Evolutionary conservation across 306 rosid species (phyloP).

Genomic region (Psophocarpus tetragonolobus): DNA sequence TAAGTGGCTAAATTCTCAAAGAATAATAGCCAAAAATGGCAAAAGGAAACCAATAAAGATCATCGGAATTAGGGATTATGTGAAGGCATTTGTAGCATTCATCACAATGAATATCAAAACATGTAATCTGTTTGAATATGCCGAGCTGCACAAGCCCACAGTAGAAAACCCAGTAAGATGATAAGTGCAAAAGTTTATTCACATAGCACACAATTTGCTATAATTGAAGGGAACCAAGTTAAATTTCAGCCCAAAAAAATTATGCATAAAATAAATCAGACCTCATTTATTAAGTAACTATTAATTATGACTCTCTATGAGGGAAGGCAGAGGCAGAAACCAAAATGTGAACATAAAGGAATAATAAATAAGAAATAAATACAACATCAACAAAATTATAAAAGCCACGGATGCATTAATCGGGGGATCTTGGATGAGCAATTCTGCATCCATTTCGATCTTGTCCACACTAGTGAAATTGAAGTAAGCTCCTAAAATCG

Average conservation of each 20-base stretch:
- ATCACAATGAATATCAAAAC: constrained; percentile 16
- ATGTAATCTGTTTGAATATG: background rate
- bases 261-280: constrained; percentile 12
- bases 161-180: constrained; percentile 9
- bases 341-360: background rate
- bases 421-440: background rate
- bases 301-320: background rate
- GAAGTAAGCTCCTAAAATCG: constrained; percentile 12
- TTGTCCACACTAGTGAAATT: constrained; percentile 8
- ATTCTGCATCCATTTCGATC: background rate
- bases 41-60: constrained; percentile 12
- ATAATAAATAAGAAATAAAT: background rate
- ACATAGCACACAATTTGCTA: background rate
- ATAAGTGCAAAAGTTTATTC: constrained; percentile 9
- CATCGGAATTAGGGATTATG: background rate
- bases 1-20: background rate
- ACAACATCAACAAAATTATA: background rate
- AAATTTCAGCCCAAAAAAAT: constrained; percentile 10
- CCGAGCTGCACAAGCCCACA: background rate
- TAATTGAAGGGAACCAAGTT: background rate
- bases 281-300: constrained; percentile 15
- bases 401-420: background rate
- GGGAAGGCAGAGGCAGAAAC: background rate
- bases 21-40: background rate
- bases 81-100: constrained; percentile 19